Percentiles rank a stretch among this genome's conserved stretches.
Evolutionary conservation across 176 grass and related monocot species (phyloP).

Genomic region (Phoenix roebelenii): DNA sequence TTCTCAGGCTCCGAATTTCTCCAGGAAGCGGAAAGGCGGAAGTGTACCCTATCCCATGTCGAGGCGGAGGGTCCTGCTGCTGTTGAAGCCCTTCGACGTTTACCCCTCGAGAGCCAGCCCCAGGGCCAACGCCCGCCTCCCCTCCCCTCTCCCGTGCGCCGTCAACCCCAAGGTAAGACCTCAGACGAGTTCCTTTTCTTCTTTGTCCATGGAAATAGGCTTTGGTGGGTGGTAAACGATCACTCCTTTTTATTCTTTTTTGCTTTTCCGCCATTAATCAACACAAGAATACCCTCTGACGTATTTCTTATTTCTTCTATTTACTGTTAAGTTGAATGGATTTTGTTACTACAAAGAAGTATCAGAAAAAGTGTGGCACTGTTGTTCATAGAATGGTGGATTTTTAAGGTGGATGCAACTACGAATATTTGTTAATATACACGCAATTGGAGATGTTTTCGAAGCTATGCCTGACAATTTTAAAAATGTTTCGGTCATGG

Average conservation of each 20-base stretch:
- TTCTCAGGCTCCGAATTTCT: too few relatives aligned
- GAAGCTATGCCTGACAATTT: too few relatives aligned
- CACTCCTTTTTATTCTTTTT: neutral
- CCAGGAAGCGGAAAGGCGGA: too few relatives aligned
- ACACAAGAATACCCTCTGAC: neutral
- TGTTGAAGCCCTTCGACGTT: slow-evolving; percentile 63
- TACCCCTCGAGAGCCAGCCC: slow-evolving; percentile 33
- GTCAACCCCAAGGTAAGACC: slow-evolving; percentile 41
- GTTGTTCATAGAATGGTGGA: too few relatives aligned
- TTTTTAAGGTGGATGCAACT: too few relatives aligned
- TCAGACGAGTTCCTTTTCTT: neutral
- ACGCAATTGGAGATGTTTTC: too few relatives aligned
- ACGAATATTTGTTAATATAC: too few relatives aligned
- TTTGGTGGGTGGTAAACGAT: neutral
- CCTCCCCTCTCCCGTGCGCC: slow-evolving; percentile 6
- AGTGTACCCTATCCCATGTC: slow-evolving; percentile 23
- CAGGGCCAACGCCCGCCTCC: neutral
- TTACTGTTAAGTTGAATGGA: too few relatives aligned
- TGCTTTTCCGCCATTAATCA: too few relatives aligned
- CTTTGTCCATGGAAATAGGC: neutral
- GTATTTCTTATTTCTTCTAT: neutral
- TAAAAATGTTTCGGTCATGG: too few relatives aligned
- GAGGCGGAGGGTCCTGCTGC: slow-evolving; percentile 53
- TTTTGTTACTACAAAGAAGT: too few relatives aligned
- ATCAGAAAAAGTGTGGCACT: too few relatives aligned